Percentiles rank a stretch among this genome's conserved stretches.
Evolutionary conservation across 306 rosid genomes (phyloP).

Genomic region (Begonia masoniana): DNA sequence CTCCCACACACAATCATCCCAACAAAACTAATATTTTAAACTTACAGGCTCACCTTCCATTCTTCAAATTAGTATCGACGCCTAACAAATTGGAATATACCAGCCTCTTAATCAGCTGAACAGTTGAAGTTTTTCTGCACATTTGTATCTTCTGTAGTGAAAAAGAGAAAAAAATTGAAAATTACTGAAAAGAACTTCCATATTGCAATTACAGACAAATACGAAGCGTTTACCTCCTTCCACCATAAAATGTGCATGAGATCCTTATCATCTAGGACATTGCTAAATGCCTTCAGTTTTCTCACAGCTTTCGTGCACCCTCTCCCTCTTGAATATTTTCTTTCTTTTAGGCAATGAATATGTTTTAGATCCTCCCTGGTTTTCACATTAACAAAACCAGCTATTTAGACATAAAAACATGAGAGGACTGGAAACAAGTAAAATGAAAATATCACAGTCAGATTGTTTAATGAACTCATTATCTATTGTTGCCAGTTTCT

Average conservation of each 20-base stretch:
- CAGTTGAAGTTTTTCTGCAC: conserved; percentile 67
- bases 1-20: no score
- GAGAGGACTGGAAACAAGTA: no score
- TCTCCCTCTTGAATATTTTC: conserved; percentile 28
- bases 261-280: conserved; percentile 49
- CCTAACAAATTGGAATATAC: conserved; percentile 82
- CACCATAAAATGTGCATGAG: conserved; percentile 76
- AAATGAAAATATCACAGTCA: no score
- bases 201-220: not conserved
- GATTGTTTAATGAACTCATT: not conserved
- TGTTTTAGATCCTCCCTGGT: conserved; percentile 22
- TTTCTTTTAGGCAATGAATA: conserved; percentile 26
- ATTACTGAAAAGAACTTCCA: conserved; percentile 5
- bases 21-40: not conserved
- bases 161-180: not conserved
- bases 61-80: conserved; percentile 51
- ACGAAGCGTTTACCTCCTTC: conserved; percentile 46
- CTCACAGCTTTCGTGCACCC: conserved; percentile 33
- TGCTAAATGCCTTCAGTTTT: conserved; percentile 28
- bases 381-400: conserved; percentile 6
- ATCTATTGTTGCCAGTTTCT: no score
- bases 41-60: conserved; percentile 59
- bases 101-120: conserved; percentile 59
- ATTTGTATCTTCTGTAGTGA: conserved; percentile 49
- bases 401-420: not conserved